Evolutionary conservation across 1,284 basidiomycete genomes (phyloP).

Genomic region (Pyrrhoderma lamaoense): DNA sequence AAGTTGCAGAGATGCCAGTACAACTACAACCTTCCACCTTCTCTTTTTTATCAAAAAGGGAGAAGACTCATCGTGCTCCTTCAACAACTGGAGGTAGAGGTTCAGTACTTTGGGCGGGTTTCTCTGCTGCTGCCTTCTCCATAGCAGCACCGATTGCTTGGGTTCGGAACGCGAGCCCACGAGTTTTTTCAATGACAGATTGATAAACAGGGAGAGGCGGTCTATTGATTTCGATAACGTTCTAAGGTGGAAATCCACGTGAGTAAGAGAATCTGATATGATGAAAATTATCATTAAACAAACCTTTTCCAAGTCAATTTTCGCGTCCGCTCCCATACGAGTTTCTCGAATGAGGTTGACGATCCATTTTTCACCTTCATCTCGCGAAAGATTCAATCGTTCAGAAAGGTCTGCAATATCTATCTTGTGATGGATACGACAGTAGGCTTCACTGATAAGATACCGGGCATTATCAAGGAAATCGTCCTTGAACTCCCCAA

Average conservation of each 20-base stretch:
- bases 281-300: slow-evolving; percentile 7
- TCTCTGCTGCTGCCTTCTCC: slow-evolving; percentile 37
- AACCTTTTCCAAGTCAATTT: slow-evolving; percentile 94
- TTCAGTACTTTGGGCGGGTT: slow-evolving; percentile 25
- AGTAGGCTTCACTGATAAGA: slow-evolving; percentile 95
- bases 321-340: slow-evolving; percentile 90
- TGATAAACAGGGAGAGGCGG: slow-evolving; percentile 89
- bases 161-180: slow-evolving; percentile 85
- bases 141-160: slow-evolving; percentile 88
- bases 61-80: slow-evolving; percentile 16
- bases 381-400: slow-evolving; percentile 83
- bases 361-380: slow-evolving; percentile 99
- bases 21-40: not conserved
- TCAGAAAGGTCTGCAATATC: slow-evolving; percentile 95
- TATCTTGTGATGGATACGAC: slow-evolving; percentile 93
- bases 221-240: slow-evolving; percentile 93
- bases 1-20: not conserved
- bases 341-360: slow-evolving; percentile 98
- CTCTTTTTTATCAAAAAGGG: not conserved
- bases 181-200: slow-evolving; percentile 92
- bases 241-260: slow-evolving; percentile 39
- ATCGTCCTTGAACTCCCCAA: slow-evolving; percentile 83
- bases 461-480: slow-evolving; percentile 96
- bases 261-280: not conserved
- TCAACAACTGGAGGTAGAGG: slow-evolving; percentile 23